Percentiles rank a stretch among this genome's conserved stretches.
Evolutionary conservation across 2,329 filamentous ascomycete genomes (phyloP).

Genomic region (Verticillium klebahnii): DNA sequence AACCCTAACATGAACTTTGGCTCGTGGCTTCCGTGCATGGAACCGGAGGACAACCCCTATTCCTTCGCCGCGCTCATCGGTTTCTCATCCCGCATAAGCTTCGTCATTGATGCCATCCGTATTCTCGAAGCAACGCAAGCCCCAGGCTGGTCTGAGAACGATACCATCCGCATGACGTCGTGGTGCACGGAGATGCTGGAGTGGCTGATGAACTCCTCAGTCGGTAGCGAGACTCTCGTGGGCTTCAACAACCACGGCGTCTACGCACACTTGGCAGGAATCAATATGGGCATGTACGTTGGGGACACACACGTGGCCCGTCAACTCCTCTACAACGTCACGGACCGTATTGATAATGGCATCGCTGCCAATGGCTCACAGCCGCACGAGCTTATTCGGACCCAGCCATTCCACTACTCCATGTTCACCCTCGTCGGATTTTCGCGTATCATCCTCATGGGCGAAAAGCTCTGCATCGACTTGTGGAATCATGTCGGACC

Average conservation of each 20-base stretch:
- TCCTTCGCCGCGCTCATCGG: constrained; percentile 11
- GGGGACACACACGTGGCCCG: constrained; percentile 6
- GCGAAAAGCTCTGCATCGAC: constrained; percentile 15
- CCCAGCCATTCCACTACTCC: constrained; percentile 16
- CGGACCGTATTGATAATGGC: constrained; percentile 13
- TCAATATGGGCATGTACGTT: neutral
- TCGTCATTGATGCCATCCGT: constrained; percentile 10
- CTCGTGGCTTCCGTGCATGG: neutral
- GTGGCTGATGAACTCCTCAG: constrained; percentile 18
- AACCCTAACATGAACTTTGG: constrained; percentile 19
- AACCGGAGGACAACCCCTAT: neutral
- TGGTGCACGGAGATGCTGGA: constrained; percentile 18
- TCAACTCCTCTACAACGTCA: neutral
- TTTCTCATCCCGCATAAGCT: neutral
- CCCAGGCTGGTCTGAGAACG: constrained; percentile 14
- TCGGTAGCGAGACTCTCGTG: constrained; percentile 12
- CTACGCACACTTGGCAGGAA: neutral
- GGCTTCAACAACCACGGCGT: constrained; percentile 21
- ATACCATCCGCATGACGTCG: constrained; percentile 11
- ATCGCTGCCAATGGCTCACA: constrained; percentile 17
- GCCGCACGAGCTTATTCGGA: constrained; percentile 19
- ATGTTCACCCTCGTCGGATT: constrained; percentile 19
- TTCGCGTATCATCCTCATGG: constrained; percentile 14
- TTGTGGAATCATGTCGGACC: constrained; percentile 16
- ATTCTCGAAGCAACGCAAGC: constrained; percentile 17